phyloP scores from a whole-genome alignment of 768 basidiomycete genomes.

The Naganishia vishniacii region DNA sequence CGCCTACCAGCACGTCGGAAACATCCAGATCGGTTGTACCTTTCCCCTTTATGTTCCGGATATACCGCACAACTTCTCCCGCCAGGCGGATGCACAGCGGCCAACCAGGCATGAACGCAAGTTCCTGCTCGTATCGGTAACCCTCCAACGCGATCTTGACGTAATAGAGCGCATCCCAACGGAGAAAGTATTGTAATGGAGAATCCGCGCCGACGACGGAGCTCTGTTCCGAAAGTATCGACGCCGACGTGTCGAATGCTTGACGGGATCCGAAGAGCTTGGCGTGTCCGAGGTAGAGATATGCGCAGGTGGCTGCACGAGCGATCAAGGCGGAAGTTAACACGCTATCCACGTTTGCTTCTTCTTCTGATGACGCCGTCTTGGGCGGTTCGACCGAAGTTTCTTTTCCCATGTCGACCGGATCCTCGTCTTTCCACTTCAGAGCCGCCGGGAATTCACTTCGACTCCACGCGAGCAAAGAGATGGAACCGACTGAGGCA shows the following conservation, averaged over 20 bases:
- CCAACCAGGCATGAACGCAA: constrained; percentile 77
- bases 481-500: not conserved
- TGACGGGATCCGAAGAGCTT: not conserved
- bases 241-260: constrained; percentile 17
- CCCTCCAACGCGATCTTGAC: constrained; percentile 59
- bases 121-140: constrained; percentile 68
- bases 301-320: constrained; percentile 8
- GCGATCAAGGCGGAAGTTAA: constrained; percentile 8
- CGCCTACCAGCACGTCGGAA: constrained; percentile 33
- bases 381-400: constrained; percentile 5
- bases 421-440: constrained; percentile 27
- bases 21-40: constrained; percentile 16
- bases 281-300: not conserved
- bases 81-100: constrained; percentile 55
- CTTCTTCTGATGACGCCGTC: not conserved
- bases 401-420: constrained; percentile 20
- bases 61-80: constrained; percentile 27
- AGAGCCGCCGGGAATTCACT: constrained; percentile 11
- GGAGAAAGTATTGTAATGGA: constrained; percentile 51
- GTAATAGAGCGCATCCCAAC: constrained; percentile 90
- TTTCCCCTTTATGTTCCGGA: not conserved
- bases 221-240: constrained; percentile 6
- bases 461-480: constrained; percentile 8
- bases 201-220: not conserved
- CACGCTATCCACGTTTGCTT: not conserved